Evolutionary conservation across 805 yeast species (phyloP), one percentile per base, ranked within the genome.

Genomic region (Danielia reshetovae): DNA sequence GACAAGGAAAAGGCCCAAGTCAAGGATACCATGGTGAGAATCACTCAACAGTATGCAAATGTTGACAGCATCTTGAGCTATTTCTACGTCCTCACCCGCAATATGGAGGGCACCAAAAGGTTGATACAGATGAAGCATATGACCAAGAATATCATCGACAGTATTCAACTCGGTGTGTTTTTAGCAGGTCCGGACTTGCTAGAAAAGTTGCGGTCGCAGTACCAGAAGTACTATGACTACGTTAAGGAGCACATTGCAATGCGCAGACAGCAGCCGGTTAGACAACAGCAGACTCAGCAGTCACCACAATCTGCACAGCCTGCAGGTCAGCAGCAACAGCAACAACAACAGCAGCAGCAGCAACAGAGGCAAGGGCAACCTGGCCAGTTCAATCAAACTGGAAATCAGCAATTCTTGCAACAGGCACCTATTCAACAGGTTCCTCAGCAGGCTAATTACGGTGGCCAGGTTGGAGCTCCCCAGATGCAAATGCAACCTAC

Each of bases 21-120:
- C 16, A 65, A 74, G 27, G 75, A 78, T 14, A 69, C 75, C 17
- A 70, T 78, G 46, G 68, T 65, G 28, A 70, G 68, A 27, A 65
- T 75, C 19, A 68, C 84, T 21, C 82, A 77, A 48, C 70, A 82
- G 43, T 77, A 75, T 56, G 70, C 78, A 24, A 73, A 81, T 42
- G 81, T 83, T 12, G 94, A 86, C 52, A 81, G 81, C 40, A 68
- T 87, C 27, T 77, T 85, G 26, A 87, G 94, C 24, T 79, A 84
- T 51, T 85, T 85, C 49, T 87, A 75, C 52, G 73, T 82, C 39
- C 67, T 85, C 40, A 83, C 95, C 1, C 78, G 81, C 48, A 84
- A 83, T 55, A 73, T 70, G 31, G 85, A 79, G 32, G 89, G 85
- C 7, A 82, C 95, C 1, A 79, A 77, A 49, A 75, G 85, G 46